phyloP scores from a whole-genome alignment of 129 eudicot genomes.

The Solidago caesia region DNA sequence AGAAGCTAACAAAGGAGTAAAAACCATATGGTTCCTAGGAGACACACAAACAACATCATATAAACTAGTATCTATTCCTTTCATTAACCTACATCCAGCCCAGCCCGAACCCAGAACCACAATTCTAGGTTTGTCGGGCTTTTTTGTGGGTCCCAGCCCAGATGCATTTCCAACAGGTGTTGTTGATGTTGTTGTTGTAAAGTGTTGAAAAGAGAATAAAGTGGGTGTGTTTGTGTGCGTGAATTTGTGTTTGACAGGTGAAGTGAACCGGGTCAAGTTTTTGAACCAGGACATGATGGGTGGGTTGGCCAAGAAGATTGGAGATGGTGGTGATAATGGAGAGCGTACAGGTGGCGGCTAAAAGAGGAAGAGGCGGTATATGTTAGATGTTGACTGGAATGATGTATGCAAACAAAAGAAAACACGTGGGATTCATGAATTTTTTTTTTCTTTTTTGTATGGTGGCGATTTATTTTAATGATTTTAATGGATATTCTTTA shows the following conservation, averaged over 20 bases:
- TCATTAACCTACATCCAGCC: constrained; percentile 95
- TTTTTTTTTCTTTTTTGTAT: no score
- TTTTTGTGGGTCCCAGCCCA: constrained; percentile 64
- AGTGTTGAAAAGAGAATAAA: constrained; percentile 28
- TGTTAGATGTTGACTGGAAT: neutral
- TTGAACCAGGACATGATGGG: constrained; percentile 53
- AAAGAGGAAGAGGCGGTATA: neutral
- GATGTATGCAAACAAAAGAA: neutral
- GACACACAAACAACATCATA: constrained; percentile 94
- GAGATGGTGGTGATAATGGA: constrained; percentile 17
- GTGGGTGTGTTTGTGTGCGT: constrained; percentile 27
- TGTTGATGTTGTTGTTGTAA: constrained; percentile 33
- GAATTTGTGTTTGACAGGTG: constrained; percentile 21
- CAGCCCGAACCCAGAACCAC: constrained; percentile 95
- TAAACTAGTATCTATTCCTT: constrained; percentile 67
- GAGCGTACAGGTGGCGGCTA: constrained; percentile 20
- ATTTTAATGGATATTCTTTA: no score
- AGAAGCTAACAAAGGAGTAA: constrained; percentile 87
- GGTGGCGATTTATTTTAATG: no score
- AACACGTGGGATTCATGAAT: neutral
- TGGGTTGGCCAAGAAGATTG: constrained; percentile 13
- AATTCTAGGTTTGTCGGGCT: constrained; percentile 76
- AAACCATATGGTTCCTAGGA: constrained; percentile 98
- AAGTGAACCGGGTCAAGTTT: constrained; percentile 40
- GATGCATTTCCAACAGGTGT: constrained; percentile 24